These are phyloP conservation scores for Botrytis tulipae DNA, from an alignment of 2,329 filamentous ascomycete genomes.

Conservation along the genomic window DNA sequence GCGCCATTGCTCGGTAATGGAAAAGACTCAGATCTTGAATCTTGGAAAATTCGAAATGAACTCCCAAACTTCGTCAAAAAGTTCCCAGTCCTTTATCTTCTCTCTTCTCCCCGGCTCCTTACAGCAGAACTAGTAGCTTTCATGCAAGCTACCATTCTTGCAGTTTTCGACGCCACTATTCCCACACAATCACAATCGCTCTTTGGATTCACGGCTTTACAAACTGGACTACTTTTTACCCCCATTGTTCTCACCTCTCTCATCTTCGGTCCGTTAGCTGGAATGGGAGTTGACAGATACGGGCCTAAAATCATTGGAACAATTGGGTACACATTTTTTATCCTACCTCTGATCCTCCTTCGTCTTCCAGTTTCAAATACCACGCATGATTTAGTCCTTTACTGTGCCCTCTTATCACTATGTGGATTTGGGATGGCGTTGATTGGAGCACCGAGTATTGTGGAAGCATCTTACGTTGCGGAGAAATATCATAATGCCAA, in stretches of 20 bases:
- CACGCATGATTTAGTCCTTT: constrained; percentile 45
- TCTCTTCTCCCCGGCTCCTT: constrained; percentile 43
- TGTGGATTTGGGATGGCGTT: constrained; percentile 52
- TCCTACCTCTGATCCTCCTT: constrained; percentile 40
- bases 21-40: background rate
- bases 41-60: constrained; percentile 4
- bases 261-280: constrained; percentile 39
- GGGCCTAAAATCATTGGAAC: constrained; percentile 40
- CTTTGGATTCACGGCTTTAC: constrained; percentile 41
- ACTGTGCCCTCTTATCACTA: constrained; percentile 46
- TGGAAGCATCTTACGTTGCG: constrained; percentile 56
- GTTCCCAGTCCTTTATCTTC: constrained; percentile 49
- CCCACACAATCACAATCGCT: constrained; percentile 41
- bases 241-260: constrained; percentile 42
- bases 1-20: background rate
- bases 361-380: constrained; percentile 44
- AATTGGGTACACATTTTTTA: constrained; percentile 34
- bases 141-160: constrained; percentile 45
- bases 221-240: constrained; percentile 42
- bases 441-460: constrained; percentile 54
- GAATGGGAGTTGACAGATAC: constrained; percentile 42
- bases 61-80: constrained; percentile 38
- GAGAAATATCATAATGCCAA: constrained; percentile 56
- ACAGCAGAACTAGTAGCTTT: constrained; percentile 43
- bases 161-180: constrained; percentile 43